phyloP scores from a whole-genome alignment of 2,329 filamentous ascomycete genomes.

The Colletotrichum sp. region DNA sequence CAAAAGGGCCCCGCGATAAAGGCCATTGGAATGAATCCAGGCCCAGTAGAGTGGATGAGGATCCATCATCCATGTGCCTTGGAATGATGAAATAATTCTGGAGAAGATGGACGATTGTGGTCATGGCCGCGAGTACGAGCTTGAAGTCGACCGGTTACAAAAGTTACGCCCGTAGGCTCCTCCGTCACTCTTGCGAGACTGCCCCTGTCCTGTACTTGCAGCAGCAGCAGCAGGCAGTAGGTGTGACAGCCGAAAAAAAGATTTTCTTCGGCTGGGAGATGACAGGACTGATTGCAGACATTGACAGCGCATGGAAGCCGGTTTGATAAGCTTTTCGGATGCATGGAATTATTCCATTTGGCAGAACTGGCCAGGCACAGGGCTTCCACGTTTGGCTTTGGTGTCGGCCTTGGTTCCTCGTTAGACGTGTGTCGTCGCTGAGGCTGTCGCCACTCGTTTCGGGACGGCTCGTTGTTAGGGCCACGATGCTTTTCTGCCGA shows the following conservation, averaged over 20 bases:
- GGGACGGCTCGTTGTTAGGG: conserved; percentile 10
- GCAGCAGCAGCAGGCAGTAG: not conserved
- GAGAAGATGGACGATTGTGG: not conserved
- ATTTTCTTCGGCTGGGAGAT: not conserved
- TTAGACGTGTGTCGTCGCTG: not conserved
- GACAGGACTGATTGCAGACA: not conserved
- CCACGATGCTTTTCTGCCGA: not conserved
- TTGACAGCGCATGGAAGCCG: not conserved
- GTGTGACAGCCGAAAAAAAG: not conserved
- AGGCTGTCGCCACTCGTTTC: not conserved
- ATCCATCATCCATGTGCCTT: not conserved
- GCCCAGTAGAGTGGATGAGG: not conserved
- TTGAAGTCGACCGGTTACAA: not conserved
- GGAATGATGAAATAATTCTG: not conserved
- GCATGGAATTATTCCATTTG: not conserved
- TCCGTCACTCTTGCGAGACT: not conserved
- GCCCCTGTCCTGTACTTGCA: not conserved
- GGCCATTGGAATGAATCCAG: not conserved
- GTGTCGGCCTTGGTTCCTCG: not conserved
- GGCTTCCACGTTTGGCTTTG: not conserved
- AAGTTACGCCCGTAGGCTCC: not conserved
- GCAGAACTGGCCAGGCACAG: not conserved
- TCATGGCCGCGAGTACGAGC: conserved; percentile 16
- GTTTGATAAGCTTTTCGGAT: not conserved
- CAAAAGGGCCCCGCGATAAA: not conserved